Evolutionary conservation across 2,329 filamentous ascomycete genomes (phyloP).

Genomic region (Phialocephala subalpina): DNA sequence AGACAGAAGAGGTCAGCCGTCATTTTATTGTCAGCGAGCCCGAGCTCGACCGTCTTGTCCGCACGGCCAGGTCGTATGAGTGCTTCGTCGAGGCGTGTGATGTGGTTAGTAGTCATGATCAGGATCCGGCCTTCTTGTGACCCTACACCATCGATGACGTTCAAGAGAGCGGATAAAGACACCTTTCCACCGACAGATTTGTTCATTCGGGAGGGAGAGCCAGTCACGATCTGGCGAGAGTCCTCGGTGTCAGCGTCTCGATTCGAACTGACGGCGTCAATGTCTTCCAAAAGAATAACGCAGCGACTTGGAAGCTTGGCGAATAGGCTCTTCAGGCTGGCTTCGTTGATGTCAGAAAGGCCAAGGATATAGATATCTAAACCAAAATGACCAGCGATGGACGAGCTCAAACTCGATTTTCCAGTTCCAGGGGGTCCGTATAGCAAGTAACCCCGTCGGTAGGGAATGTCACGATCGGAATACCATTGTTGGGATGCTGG

Average conservation of each 20-base stretch:
- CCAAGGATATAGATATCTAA: too few species aligned
- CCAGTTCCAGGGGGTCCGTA: too few species aligned
- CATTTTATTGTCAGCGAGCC: constrained; percentile 46
- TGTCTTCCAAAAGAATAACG: constrained; percentile 76
- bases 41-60: constrained; percentile 93
- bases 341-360: not conserved
- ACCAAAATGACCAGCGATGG: too few species aligned
- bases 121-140: constrained; percentile 65
- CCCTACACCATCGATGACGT: constrained; percentile 72
- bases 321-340: not conserved
- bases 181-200: constrained; percentile 43
- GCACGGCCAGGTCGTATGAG: constrained; percentile 88
- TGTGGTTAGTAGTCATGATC: constrained; percentile 73
- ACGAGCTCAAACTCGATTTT: too few species aligned
- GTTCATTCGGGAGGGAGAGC: constrained; percentile 24
- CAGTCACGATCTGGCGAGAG: constrained; percentile 20
- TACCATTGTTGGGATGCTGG: not conserved
- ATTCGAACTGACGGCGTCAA: constrained; percentile 48
- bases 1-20: constrained; percentile 44
- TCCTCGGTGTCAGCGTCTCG: constrained; percentile 13
- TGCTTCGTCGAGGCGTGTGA: constrained; percentile 83
- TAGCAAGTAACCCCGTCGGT: too few species aligned
- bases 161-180: constrained; percentile 62
- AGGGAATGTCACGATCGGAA: too few species aligned
- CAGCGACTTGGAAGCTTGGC: constrained; percentile 68